Percentiles rank a stretch among this genome's conserved stretches.
Conservation (phyloP, 805 yeast genomes). For the Kodamaea jinghongensis region DNA sequence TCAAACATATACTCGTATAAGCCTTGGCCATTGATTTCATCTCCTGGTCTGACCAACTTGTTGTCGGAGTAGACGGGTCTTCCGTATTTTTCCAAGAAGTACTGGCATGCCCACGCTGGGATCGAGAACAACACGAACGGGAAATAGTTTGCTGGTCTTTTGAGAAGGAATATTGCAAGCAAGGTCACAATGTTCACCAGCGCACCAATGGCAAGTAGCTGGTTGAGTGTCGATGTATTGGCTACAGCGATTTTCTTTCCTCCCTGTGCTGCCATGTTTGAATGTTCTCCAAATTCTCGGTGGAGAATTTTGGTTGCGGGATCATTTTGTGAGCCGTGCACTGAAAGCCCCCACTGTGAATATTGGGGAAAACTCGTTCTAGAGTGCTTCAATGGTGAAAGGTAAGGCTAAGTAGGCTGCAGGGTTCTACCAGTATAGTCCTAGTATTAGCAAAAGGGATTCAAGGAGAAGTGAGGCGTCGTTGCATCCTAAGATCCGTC, state of each 20-base stretch:
- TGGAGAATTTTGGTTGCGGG: not conserved
- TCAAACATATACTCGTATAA: constrained; percentile 74
- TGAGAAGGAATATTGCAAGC: constrained; percentile 25
- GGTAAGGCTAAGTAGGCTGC: too few species aligned
- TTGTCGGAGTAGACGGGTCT: constrained; percentile 52
- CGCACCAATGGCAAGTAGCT: constrained; percentile 37
- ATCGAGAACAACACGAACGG: constrained; percentile 36
- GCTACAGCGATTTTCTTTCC: constrained; percentile 50
- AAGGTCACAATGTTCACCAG: constrained; percentile 35
- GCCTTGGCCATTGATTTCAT: constrained; percentile 60
- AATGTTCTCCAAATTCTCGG: too few species aligned
- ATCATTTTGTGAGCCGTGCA: too few species aligned
- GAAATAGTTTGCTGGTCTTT: constrained; percentile 46
- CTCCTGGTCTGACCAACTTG: constrained; percentile 52
- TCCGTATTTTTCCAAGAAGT: constrained; percentile 56
- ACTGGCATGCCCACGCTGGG: constrained; percentile 45
- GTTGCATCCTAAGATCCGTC: too few species aligned
- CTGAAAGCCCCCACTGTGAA: too few species aligned
- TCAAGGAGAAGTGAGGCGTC: too few species aligned
- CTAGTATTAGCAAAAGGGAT: too few species aligned
- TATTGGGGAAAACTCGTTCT: too few species aligned
- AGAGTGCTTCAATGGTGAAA: too few species aligned
- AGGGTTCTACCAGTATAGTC: too few species aligned
- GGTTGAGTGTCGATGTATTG: constrained; percentile 37
- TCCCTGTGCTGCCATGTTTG: constrained; percentile 55